Percentiles rank a stretch among this genome's conserved stretches.
These are phyloP conservation scores for Penicillium lividum DNA, from an alignment of 495 filamentous ascomycete genomes.

Conservation along the genomic window DNA sequence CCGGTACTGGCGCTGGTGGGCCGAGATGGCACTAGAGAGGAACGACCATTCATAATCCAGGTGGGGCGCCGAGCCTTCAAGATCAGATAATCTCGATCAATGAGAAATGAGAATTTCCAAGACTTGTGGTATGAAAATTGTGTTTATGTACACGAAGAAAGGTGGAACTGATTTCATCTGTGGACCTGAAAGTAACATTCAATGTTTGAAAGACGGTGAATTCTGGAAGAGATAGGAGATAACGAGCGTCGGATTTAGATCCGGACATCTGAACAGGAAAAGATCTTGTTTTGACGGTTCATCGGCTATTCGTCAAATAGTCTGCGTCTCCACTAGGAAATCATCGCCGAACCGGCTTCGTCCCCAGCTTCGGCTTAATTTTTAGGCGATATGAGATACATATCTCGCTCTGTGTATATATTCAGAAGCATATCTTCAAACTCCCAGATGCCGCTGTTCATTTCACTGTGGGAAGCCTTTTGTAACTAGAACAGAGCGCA, in stretches of 20 bases:
- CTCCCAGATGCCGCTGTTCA: no score
- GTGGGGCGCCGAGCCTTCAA: neutral
- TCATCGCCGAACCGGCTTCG: slow-evolving; percentile 3
- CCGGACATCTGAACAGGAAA: neutral
- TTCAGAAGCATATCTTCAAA: no score
- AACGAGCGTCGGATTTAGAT: slow-evolving; percentile 6
- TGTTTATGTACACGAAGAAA: neutral
- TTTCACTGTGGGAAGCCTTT: no score
- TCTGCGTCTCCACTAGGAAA: slow-evolving; percentile 5
- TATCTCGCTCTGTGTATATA: no score
- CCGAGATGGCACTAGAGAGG: neutral
- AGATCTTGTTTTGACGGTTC: slow-evolving; percentile 3
- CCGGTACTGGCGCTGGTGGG: neutral
- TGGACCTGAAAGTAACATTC: neutral
- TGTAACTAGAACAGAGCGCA: no score
- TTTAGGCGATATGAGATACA: neutral
- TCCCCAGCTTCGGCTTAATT: neutral
- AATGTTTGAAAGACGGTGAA: neutral
- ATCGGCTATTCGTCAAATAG: neutral
- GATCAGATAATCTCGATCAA: neutral
- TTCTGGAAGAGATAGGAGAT: neutral
- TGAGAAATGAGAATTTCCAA: neutral
- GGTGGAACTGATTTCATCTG: neutral
- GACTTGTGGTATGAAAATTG: neutral
- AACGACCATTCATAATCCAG: neutral